Base-by-base conservation (phyloP, 768 basidiomycete species). In the Lactarius deliciosus region DNA sequence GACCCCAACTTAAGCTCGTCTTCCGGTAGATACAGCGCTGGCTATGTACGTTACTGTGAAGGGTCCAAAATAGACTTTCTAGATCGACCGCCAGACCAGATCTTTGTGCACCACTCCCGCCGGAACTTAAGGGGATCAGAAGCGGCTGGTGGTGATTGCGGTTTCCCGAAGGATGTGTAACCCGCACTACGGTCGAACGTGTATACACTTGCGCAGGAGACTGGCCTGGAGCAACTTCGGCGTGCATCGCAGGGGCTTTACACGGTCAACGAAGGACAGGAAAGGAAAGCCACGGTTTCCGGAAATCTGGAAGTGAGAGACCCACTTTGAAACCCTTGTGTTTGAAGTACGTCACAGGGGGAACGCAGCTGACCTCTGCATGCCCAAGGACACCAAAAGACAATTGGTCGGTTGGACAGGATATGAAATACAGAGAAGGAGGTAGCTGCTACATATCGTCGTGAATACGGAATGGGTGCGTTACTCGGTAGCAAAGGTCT, bases 381-480 rank as follows among this genome's bases (percentile, higher is more conserved):
- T 25, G 50, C 22, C 2, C 6, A 2, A 7, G 15, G 50, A 25
- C 22, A 53, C 15, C 11, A 53, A 53, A 53, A 22, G 6, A 53
- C 25, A 53, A 53, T 22, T 6, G 47, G n/a, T 11, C 13, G 4
- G 8, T 20, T 8, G 30, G 30, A 56, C 18, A 32, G n/a, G 25
- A 53, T 56, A 56, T 34, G 55, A 56, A 56, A 56, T 56, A 32
- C 30, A 56, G 55, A 20, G 50, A 53, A n/a, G 50, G 25, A 25
- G 2, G 13, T 22, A 50, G 47, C 22, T 50, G 45, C 45, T 47
- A 47, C 45, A 47, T 47, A 47, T 47, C 45, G 45, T 5, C 45
- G 18, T 55, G 28, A 30, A 55, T 55, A 45, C 32, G 32, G 32
- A 7, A n/a, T 45, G 20, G 54, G 7, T 54, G 13, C 30, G 28